A percentile compares a stretch with the other conserved stretches of the same genome.
phyloP scores from a whole-genome alignment of 345 rosid genomes.

The Punica granatum region DNA sequence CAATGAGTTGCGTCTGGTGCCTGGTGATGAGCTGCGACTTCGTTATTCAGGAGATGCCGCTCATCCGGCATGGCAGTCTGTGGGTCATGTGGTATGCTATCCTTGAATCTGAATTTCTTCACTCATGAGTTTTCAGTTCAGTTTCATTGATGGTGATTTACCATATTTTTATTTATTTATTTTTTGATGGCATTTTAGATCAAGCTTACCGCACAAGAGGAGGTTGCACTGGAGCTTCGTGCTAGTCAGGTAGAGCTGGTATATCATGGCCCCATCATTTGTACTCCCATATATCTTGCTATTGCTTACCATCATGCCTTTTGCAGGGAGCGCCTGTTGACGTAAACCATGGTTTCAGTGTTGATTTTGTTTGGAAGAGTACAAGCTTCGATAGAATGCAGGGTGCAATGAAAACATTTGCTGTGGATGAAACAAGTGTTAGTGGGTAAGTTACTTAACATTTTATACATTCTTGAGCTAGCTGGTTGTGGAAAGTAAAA shows the following conservation, averaged over 20 bases:
- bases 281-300: background rate
- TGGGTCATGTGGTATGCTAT: constrained; percentile 91
- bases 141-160: background rate
- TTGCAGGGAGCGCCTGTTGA: constrained; percentile 93
- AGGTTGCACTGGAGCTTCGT: constrained; percentile 98
- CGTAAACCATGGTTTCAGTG: constrained; percentile 88
- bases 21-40: constrained; percentile 92
- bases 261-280: background rate
- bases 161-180: background rate
- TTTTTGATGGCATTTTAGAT: constrained; percentile 35
- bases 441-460: constrained; percentile 65
- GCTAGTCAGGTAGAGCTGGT: constrained; percentile 73
- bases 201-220: constrained; percentile 97
- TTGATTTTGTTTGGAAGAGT: constrained; percentile 99
- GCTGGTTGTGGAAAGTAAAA: background rate
- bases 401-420: constrained; percentile 99
- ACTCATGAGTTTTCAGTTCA: background rate
- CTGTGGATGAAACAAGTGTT: constrained; percentile 99
- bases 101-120: background rate
- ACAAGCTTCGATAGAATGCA: constrained; percentile 99
- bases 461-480: background rate
- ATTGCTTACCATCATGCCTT: constrained; percentile 12
- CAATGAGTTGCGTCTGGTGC: constrained; percentile 92
- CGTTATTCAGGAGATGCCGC: constrained; percentile 97
- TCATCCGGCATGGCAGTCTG: constrained; percentile 99